Evolutionary conservation across 257 asterid species (phyloP).

Genomic region (Fraxinus pennsylvanica): DNA sequence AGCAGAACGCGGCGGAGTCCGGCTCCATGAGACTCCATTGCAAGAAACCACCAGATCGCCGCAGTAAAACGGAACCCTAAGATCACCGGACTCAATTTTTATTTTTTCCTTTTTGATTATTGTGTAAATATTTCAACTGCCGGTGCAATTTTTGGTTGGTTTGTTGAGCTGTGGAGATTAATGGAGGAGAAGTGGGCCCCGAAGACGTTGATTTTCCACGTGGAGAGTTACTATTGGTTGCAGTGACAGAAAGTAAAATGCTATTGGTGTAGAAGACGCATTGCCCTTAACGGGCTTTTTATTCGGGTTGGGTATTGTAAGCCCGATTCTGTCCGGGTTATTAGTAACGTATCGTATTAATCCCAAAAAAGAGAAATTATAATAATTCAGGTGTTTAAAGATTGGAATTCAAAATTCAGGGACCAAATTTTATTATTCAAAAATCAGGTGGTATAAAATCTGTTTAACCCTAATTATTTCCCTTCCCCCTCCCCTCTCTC

Average conservation of each 20-base stretch:
- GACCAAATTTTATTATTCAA: too few relatives aligned
- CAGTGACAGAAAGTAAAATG: background rate
- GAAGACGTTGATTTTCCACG: constrained; percentile 43
- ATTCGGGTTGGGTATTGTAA: background rate
- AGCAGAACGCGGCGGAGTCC: constrained; percentile 82
- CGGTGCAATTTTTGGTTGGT: constrained; percentile 13
- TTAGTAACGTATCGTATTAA: too few relatives aligned
- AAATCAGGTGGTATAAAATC: too few relatives aligned
- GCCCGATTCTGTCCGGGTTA: background rate
- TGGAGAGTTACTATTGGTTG: constrained; percentile 49
- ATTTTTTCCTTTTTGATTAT: background rate
- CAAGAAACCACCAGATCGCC: constrained; percentile 50
- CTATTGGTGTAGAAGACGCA: constrained; percentile 63
- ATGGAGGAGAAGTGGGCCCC: constrained; percentile 19
- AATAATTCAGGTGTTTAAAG: too few relatives aligned
- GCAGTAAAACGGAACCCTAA: constrained; percentile 27
- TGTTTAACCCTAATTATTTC: too few relatives aligned
- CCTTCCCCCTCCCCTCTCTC: too few relatives aligned
- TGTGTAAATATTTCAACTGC: background rate
- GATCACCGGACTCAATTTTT: background rate
- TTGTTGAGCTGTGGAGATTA: constrained; percentile 21
- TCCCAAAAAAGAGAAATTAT: too few relatives aligned
- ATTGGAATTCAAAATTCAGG: too few relatives aligned
- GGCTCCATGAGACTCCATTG: constrained; percentile 72
- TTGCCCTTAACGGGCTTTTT: background rate